Base-by-base conservation (phyloP, 2,329 filamentous ascomycete species). In the Fusarium oxysporum region DNA sequence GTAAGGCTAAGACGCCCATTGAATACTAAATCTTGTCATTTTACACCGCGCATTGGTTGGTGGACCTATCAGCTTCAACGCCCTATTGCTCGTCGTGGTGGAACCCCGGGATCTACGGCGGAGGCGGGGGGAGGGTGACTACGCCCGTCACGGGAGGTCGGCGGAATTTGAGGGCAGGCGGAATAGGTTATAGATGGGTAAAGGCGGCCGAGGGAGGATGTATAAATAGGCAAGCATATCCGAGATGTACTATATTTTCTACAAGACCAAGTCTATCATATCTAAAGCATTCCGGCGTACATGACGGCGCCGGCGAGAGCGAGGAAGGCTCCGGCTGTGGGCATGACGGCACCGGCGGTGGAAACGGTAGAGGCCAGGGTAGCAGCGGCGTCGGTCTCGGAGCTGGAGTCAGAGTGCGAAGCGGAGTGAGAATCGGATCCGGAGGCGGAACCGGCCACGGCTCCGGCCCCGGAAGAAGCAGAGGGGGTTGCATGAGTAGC, bases 271-370 rank as follows among this genome's bases (percentile, higher is more conserved):
- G 28, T 54, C 21, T 33, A 5, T 50, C 17, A 5, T 44, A 54
- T 53, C 57, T 76, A 81, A 47, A 80, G 38, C 44, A 81, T 62
- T 32, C 76, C 79, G 51, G 73, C 68, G 48, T 74, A 78, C 54
- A 77, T 78, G 25, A 73, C 79, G 43, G 77, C 75, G 44, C 78
- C 80, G 48, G 77, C 80, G 48, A 79, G 44, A 37, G 80, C 79
- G 23, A 80, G 57, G 30, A 78, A 59, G 33, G 76, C 75, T 16
- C 55, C 77, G 44, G 73, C 76, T 30, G 78, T 76, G 30, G 77
- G 67, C 69, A 76, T 68, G 38, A 65, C 74, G 30, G 77, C 75
- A 25, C 74, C 76, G 45, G 66, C 73, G 45, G 76, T 75, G 45
- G 74, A 72, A 57, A 70, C 59, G 40, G 72, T 62, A 28, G 68